These are phyloP conservation scores for Flaveria floridana DNA, from an alignment of 140 eudicot species.

Conservation along the genomic window DNA sequence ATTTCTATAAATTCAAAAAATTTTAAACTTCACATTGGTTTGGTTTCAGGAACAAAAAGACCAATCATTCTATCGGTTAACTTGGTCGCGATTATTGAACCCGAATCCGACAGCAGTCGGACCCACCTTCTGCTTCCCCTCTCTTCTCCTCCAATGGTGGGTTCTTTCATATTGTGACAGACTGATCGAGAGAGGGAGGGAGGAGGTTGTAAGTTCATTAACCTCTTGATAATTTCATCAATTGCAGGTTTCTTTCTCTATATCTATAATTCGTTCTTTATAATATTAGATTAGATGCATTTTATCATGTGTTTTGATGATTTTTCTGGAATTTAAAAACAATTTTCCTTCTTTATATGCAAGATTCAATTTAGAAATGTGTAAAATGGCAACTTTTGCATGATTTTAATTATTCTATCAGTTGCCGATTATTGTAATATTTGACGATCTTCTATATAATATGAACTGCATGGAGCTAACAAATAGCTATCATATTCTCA, in stretches of 20 bases:
- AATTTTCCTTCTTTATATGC: background rate
- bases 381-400: conserved; percentile 13
- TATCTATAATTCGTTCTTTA: background rate
- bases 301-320: background rate
- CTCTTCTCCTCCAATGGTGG: conserved; percentile 36
- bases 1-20: conserved; percentile 28
- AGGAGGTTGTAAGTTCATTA: conserved; percentile 32
- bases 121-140: conserved; percentile 31
- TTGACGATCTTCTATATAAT: background rate
- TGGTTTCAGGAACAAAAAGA: conserved; percentile 25
- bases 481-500: background rate
- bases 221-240: conserved; percentile 28
- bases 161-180: conserved; percentile 7
- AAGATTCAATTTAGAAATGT: background rate
- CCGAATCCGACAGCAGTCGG: conserved; percentile 38
- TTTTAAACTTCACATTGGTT: conserved; percentile 31
- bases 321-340: background rate
- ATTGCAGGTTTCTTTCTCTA: conserved; percentile 22
- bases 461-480: conserved; percentile 23
- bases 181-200: conserved; percentile 27
- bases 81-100: conserved; percentile 23
- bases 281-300: background rate
- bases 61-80: conserved; percentile 16
- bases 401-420: conserved; percentile 14
- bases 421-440: conserved; percentile 22